A percentile compares a stretch with the other conserved stretches of the same genome.
Evolutionary conservation across 73 alveolate genomes (phyloP).

Genomic region (Tetrahymena borealis): DNA sequence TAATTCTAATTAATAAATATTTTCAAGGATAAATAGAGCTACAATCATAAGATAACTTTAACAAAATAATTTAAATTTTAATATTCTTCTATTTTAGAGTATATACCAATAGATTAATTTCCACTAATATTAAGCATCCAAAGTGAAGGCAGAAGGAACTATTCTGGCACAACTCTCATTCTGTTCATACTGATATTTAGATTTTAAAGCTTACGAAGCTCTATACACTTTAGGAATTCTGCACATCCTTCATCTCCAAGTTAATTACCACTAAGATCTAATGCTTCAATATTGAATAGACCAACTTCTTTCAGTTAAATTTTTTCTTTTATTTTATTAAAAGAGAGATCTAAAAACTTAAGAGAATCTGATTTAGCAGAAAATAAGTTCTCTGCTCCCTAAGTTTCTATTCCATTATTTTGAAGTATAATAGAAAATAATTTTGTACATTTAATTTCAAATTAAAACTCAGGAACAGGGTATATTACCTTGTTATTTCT

Average conservation of each 20-base stretch:
- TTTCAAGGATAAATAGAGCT: not conserved
- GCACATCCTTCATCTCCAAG: not conserved
- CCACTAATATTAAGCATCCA: not conserved
- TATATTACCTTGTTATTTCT: not conserved
- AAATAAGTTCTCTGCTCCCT: not conserved
- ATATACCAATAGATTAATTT: not conserved
- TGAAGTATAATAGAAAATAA: not conserved
- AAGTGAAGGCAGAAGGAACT: not conserved
- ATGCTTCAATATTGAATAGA: not conserved
- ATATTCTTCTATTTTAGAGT: not conserved
- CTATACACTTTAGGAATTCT: not conserved
- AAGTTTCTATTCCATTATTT: not conserved
- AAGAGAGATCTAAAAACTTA: not conserved
- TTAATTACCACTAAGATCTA: not conserved
- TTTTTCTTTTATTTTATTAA: not conserved
- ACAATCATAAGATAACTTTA: not conserved
- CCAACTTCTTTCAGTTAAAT: not conserved
- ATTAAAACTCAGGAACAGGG: not conserved
- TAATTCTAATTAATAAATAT: not conserved
- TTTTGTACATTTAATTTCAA: not conserved
- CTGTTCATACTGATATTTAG: not conserved
- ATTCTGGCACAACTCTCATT: not conserved
- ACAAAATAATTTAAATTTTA: not conserved
- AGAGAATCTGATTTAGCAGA: not conserved
- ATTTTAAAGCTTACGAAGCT: not conserved